Evolutionary conservation across 768 basidiomycete species (phyloP), one percentile per base, ranked within the genome.

Genomic region (Tephrocybe sp.): DNA sequence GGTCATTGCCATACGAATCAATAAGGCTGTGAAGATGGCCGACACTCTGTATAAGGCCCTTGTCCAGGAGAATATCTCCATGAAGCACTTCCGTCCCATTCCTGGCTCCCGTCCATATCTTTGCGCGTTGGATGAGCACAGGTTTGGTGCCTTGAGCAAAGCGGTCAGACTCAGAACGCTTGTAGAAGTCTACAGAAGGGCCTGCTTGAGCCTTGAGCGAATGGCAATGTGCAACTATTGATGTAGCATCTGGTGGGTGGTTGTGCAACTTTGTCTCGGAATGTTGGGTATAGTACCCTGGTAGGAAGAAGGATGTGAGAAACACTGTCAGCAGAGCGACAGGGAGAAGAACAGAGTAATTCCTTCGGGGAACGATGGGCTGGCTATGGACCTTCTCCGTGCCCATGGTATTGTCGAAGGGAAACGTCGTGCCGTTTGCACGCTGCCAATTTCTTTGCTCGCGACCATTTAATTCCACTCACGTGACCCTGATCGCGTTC

Each of bases 51-150:
- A 90, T 83, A 17, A 90, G 57, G 4, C 87, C 88, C 43, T 78
- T 80, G 57, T 89, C 82, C 33, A 97, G 61, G 2, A 90, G 72
- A 9, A 95, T 69, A 53, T 88, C 87, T 1, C 81, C 86, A 4
- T 68, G 65, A 33, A 90, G 47, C 23, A 92, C 74, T 53, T 86
- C 73, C 1, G 81, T 81, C 0, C 91, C 91, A 37, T 87, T 82
- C 23, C 81, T 62, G 20, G 67, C 64, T 7, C 91, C 90, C 1
- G 91, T 94, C 93, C 93, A 95, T 55, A 96, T 78, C 24, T 74
- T 89, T 21, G 85, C 92, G 56, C 92, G 88, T 64, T 74, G 78
- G 48, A 94, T 77, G 43, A 88, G 72, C 4, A 81, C 73, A 1
- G 89, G 73, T 44, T 72, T 73, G 2, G 90, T 88, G 2, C 84